phyloP scores from a whole-genome alignment of 108 stramenopile species.

The Parietichytrium sp. region DNA sequence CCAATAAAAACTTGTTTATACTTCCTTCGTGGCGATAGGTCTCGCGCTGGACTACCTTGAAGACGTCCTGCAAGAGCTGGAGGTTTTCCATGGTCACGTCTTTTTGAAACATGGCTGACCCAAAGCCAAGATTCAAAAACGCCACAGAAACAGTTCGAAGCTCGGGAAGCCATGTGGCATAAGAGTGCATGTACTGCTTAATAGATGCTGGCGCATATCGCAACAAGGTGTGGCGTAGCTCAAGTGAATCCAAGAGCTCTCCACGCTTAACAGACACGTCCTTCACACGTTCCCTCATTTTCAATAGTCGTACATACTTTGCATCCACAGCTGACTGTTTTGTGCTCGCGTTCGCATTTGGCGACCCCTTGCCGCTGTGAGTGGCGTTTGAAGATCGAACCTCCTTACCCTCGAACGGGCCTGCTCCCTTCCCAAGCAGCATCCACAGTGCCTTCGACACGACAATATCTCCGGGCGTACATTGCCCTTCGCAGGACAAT shows the following conservation, averaged over 20 bases:
- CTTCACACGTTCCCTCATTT: no score
- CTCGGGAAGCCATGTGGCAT: slow-evolving; percentile 55
- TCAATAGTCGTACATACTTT: no score
- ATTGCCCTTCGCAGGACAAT: slow-evolving; percentile 55
- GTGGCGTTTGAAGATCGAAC: no score
- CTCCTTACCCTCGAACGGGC: neutral
- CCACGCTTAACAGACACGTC: slow-evolving; percentile 10
- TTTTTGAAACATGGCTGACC: slow-evolving; percentile 52
- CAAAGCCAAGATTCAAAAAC: slow-evolving; percentile 66
- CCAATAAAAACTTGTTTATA: slow-evolving; percentile 68
- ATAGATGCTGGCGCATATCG: slow-evolving; percentile 29
- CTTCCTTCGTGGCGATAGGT: slow-evolving; percentile 63
- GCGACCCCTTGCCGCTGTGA: no score
- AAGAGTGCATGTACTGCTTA: slow-evolving; percentile 32
- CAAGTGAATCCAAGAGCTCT: neutral
- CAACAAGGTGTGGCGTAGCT: neutral
- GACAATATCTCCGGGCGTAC: slow-evolving; percentile 51
- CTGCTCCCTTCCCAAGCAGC: slow-evolving; percentile 38
- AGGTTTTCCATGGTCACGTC: slow-evolving; percentile 55
- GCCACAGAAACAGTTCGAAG: slow-evolving; percentile 54
- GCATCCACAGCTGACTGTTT: no score
- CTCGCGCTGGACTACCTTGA: slow-evolving; percentile 50
- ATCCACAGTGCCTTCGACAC: slow-evolving; percentile 49
- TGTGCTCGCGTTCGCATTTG: neutral
- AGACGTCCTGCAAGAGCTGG: slow-evolving; percentile 51